These are phyloP conservation scores for Boletus edulis DNA, from an alignment of 768 basidiomycete genomes.

Conservation along the genomic window DNA sequence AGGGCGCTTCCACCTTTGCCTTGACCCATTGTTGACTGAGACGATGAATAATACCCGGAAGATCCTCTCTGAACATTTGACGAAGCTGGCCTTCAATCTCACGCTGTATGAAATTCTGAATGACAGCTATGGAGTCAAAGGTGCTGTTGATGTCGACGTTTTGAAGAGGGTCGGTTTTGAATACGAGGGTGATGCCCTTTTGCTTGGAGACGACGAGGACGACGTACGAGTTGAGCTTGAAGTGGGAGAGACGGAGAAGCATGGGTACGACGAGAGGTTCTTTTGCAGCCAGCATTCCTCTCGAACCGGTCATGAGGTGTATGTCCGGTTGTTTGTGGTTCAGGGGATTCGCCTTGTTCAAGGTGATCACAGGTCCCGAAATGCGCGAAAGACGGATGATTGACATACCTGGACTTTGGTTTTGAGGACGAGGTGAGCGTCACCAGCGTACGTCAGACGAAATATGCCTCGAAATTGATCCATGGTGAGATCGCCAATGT, in stretches of 20 bases:
- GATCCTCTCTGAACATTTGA: conserved; percentile 97
- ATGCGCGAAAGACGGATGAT: not conserved
- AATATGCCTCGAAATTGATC: conserved; percentile 98
- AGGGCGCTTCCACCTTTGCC: conserved; percentile 91
- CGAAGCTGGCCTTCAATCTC: conserved; percentile 97
- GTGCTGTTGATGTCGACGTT: conserved; percentile 97
- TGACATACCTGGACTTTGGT: conserved; percentile 86
- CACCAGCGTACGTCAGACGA: conserved; percentile 89
- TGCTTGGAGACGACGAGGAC: conserved; percentile 97
- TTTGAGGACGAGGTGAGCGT: conserved; percentile 82
- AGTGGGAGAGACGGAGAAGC: conserved; percentile 94
- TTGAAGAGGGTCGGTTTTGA: conserved; percentile 98
- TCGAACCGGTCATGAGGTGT: conserved; percentile 77
- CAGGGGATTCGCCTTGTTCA: conserved; percentile 82
- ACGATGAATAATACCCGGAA: conserved; percentile 95
- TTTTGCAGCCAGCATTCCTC: conserved; percentile 90
- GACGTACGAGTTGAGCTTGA: conserved; percentile 92
- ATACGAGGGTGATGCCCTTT: conserved; percentile 97
- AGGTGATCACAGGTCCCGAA: conserved; percentile 6
- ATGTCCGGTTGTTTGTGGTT: conserved; percentile 92
- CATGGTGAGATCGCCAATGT: conserved; percentile 93
- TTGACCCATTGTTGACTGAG: conserved; percentile 96
- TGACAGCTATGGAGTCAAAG: conserved; percentile 97
- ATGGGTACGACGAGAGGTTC: conserved; percentile 97
- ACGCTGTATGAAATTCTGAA: conserved; percentile 95